Percentiles rank a stretch among this genome's conserved stretches.
Evolutionary conservation across 1,284 basidiomycete species (phyloP).

Genomic region (Lignosus rhinocerotis): DNA sequence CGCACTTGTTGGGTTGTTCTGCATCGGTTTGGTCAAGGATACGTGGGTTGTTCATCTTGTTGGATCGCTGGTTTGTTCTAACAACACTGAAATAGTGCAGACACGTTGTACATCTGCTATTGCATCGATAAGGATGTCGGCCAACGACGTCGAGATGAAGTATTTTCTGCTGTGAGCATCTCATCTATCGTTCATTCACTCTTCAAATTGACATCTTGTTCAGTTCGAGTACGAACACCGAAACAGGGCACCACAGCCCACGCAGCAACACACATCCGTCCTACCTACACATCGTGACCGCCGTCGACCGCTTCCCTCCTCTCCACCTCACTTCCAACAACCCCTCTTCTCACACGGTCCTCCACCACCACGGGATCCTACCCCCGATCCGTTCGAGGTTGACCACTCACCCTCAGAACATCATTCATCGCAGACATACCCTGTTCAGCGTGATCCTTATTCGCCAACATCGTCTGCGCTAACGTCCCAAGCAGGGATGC

Average conservation of each 20-base stretch:
- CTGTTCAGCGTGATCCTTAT: constrained; percentile 18
- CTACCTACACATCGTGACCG: constrained; percentile 13
- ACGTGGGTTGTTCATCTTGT: constrained; percentile 45
- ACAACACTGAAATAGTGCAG: constrained; percentile 46
- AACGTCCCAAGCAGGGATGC: constrained; percentile 12
- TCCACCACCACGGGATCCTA: constrained; percentile 23
- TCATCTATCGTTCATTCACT: background rate
- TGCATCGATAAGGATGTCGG: constrained; percentile 83
- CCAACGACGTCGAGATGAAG: constrained; percentile 61
- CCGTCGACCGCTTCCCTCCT: constrained; percentile 22
- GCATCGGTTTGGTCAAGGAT: constrained; percentile 80
- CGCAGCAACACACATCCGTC: constrained; percentile 14
- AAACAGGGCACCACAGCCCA: constrained; percentile 28
- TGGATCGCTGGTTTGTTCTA: background rate
- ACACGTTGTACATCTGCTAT: constrained; percentile 87
- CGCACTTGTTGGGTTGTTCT: constrained; percentile 80
- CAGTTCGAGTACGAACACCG: constrained; percentile 48
- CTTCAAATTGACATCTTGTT: background rate
- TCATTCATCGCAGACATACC: constrained; percentile 14
- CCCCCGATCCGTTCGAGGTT: constrained; percentile 36
- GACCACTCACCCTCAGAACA: constrained; percentile 33
- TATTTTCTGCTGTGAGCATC: constrained; percentile 65
- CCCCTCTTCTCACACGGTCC: constrained; percentile 17
- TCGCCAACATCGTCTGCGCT: constrained; percentile 25
- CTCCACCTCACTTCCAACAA: constrained; percentile 19